Evolutionary conservation across 2,329 filamentous ascomycete genomes (phyloP).

Genomic region (Ophiocordyceps australis): DNA sequence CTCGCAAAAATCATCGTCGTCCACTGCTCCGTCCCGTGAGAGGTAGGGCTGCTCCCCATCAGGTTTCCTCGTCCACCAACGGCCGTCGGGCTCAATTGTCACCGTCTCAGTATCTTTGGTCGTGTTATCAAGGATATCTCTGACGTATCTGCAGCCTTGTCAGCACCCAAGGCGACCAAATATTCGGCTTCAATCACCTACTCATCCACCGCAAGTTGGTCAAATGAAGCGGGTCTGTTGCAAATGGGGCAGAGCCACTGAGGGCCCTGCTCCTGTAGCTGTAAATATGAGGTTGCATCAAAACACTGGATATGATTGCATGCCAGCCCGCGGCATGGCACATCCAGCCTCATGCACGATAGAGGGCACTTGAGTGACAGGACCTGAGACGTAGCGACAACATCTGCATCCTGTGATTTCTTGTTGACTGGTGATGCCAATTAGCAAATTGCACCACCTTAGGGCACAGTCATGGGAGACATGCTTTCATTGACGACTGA

Average conservation of each 20-base stretch:
- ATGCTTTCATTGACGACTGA: slow-evolving; percentile 72
- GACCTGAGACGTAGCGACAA: slow-evolving; percentile 72
- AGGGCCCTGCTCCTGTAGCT: slow-evolving; percentile 87
- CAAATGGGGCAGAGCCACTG: slow-evolving; percentile 96
- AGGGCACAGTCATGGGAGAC: too few relatives aligned
- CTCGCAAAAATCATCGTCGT: slow-evolving; percentile 31
- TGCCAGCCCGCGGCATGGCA: slow-evolving; percentile 60
- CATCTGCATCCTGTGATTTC: slow-evolving; percentile 72
- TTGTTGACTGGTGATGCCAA: slow-evolving; percentile 52
- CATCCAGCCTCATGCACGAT: slow-evolving; percentile 63
- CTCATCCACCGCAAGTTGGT: slow-evolving; percentile 74
- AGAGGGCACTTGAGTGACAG: slow-evolving; percentile 88
- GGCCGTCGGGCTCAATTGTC: slow-evolving; percentile 72
- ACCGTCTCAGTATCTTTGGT: slow-evolving; percentile 60
- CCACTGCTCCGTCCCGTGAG: slow-evolving; percentile 9
- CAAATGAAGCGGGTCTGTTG: slow-evolving; percentile 65
- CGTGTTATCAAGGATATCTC: slow-evolving; percentile 67
- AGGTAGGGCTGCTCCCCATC: slow-evolving; percentile 10
- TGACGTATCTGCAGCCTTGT: slow-evolving; percentile 48
- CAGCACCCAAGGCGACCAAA: not conserved
- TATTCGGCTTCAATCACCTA: too few relatives aligned
- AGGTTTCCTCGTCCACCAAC: slow-evolving; percentile 39
- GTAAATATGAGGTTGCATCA: slow-evolving; percentile 79
- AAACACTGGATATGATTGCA: slow-evolving; percentile 93
- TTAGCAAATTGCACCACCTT: too few relatives aligned